Evolutionary conservation across 1,284 basidiomycete species (phyloP).

Genomic region (Sporisorium reilianum): DNA sequence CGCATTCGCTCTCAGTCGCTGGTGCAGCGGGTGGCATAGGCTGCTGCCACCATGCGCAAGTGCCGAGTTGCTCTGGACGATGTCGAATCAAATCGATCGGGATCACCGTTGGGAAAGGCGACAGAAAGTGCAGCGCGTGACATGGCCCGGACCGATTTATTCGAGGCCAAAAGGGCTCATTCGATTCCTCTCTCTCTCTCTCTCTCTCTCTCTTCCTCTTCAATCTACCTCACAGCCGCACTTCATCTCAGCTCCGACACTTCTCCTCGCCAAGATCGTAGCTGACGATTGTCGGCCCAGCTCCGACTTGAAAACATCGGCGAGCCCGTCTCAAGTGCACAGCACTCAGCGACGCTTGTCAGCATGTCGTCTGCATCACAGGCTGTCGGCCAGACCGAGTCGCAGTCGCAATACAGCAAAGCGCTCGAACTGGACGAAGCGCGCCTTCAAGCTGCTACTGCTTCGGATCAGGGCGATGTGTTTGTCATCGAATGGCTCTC

Average conservation of each 20-base stretch:
- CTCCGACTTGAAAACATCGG: too few species aligned
- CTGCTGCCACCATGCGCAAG: background rate
- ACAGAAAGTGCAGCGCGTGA: slow-evolving; percentile 6
- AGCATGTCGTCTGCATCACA: slow-evolving; percentile 25
- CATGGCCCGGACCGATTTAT: too few species aligned
- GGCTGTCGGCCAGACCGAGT: slow-evolving; percentile 7
- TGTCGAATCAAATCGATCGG: slow-evolving; percentile 2
- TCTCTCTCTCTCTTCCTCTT: background rate
- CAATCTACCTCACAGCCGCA: background rate
- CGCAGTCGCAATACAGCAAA: slow-evolving; percentile 31
- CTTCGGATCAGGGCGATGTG: slow-evolving; percentile 81
- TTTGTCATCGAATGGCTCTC: slow-evolving; percentile 86
- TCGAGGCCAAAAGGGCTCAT: background rate
- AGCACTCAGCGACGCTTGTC: background rate
- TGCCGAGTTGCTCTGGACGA: background rate
- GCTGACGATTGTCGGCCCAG: too few species aligned
- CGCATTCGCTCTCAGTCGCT: too few species aligned
- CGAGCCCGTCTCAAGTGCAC: background rate
- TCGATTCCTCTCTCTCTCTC: background rate
- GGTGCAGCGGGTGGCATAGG: background rate
- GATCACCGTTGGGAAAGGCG: background rate
- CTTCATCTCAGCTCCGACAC: too few species aligned
- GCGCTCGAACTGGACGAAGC: slow-evolving; percentile 48
- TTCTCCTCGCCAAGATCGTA: too few species aligned
- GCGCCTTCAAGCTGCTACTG: slow-evolving; percentile 69